These are phyloP conservation scores for Sphaerobolus stellatus DNA, from an alignment of 1,284 basidiomycete species.

Conservation along the genomic window DNA sequence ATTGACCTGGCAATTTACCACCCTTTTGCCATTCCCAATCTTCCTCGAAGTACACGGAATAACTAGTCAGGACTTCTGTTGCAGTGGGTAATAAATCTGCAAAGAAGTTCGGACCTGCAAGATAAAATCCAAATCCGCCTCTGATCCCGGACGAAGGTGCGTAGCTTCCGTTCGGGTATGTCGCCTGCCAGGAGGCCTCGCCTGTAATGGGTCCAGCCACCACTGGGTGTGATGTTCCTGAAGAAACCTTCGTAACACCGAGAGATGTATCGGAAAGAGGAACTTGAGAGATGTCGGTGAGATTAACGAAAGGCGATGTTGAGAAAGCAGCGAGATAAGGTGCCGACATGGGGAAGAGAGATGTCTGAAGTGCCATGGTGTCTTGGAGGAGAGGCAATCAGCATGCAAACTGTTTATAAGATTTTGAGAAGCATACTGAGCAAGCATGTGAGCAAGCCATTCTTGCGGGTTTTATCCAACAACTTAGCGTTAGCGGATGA, in stretches of 20 bases:
- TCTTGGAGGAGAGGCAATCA: too few relatives aligned
- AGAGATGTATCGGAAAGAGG: conserved; percentile 25
- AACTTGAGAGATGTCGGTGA: conserved; percentile 18
- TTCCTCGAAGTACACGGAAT: conserved; percentile 55
- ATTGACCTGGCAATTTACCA: conserved; percentile 64
- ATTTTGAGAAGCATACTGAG: too few relatives aligned
- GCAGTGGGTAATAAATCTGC: conserved; percentile 16
- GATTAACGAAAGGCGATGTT: conserved; percentile 14
- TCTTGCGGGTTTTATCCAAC: too few relatives aligned
- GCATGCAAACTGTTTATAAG: too few relatives aligned
- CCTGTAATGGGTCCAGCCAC: conserved; percentile 10
- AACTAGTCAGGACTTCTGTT: conserved; percentile 54
- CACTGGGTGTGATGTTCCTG: conserved; percentile 15
- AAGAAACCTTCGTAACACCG: conserved; percentile 27
- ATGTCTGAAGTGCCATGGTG: conserved; percentile 24
- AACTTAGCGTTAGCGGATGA: too few relatives aligned
- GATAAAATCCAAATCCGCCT: conserved; percentile 20
- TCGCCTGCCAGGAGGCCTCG: conserved; percentile 19
- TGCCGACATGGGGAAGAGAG: conserved; percentile 13
- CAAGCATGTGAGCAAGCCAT: too few relatives aligned
- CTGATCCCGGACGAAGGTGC: conserved; percentile 13
- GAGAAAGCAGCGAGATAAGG: conserved; percentile 15
- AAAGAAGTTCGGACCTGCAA: conserved; percentile 15
- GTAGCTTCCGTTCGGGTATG: conserved; percentile 17
- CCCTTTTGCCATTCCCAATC: conserved; percentile 61